Evolutionary conservation across 2,329 filamentous ascomycete species (phyloP).

Genomic region (Thelonectria discophora): DNA sequence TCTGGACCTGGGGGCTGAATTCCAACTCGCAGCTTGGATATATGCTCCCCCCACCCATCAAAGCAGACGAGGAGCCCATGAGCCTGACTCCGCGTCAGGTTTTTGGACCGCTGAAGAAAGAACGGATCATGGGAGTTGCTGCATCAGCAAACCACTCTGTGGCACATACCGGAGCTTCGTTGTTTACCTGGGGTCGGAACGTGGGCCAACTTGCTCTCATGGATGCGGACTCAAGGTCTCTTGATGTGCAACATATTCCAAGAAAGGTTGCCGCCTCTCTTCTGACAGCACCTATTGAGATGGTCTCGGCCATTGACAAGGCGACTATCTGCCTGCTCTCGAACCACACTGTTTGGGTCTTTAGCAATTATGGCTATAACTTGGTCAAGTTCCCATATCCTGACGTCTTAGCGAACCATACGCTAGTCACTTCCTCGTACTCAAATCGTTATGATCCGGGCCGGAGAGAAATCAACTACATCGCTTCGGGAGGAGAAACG

Average conservation of each 20-base stretch:
- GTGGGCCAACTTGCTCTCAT: conserved; percentile 92
- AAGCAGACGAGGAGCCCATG: conserved; percentile 83
- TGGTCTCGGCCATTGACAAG: conserved; percentile 87
- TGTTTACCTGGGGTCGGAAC: conserved; percentile 97
- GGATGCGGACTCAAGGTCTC: conserved; percentile 91
- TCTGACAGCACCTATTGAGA: conserved; percentile 71
- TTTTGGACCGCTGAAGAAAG: conserved; percentile 90
- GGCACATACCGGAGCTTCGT: conserved; percentile 79
- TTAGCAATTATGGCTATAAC: conserved; percentile 96
- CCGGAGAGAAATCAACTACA: conserved; percentile 75
- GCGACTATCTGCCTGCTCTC: conserved; percentile 87
- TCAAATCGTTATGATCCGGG: conserved; percentile 62
- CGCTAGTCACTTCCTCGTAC: conserved; percentile 69
- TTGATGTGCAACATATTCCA: conserved; percentile 83
- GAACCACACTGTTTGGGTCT: conserved; percentile 90
- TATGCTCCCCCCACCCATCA: conserved; percentile 69
- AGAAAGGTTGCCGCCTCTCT: conserved; percentile 89
- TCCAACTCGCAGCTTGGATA: conserved; percentile 88
- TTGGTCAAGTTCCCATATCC: conserved; percentile 81
- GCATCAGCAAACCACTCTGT: conserved; percentile 93
- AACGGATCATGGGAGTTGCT: conserved; percentile 80
- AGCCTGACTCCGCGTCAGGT: conserved; percentile 86
- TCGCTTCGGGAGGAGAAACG: conserved; percentile 87
- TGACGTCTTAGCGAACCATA: conserved; percentile 75
- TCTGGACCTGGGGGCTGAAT: conserved; percentile 96